Base-by-base conservation (phyloP, 257 asterid genomes). In the Scutellaria galericulata region DNA sequence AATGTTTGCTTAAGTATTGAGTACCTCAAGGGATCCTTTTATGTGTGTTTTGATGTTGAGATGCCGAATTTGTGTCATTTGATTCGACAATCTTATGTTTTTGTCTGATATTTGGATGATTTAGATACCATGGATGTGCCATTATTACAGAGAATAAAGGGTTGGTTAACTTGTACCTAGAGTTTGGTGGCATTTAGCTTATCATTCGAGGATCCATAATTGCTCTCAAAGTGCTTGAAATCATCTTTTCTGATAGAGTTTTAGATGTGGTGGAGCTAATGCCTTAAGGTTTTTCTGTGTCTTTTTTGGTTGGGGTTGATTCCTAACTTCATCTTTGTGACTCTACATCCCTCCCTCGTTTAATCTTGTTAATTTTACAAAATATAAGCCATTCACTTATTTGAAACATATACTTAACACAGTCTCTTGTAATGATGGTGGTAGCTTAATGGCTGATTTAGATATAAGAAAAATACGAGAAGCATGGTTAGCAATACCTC, bases 41-140 rank as follows among this genome's bases (percentile, higher is more conserved):
- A 18, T 53, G 55, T 27, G 72, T 60, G 35, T 35, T 13, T 47
- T 73, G 46, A 60, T 61, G 75, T n/a, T 66, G 50, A 42, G 67
- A 60, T 71, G 6, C 14, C 11, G 14, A 66, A 66, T 15, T 47
- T 42, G 42, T 31, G 59, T 55, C 2, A 20, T 68, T 78, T 1
- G 50, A 54, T 45, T 67, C 62, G 42, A 18, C 48, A n/a, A 7
- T 18, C 22, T 53, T 20, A n/a, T 35, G 6, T 59, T 46, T 61
- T 20, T 11, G 54, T 46, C n/a, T 40, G 64, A 15, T n/a, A 5
- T 56, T 11, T 35, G 79, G 31, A 37, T 58, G 63, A 24, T 15
- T 41, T 66, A 9, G 56, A 18, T 15, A 9, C 7, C 12, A 20
- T 55, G 56, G 4, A 14, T 48, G n/a, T 60, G 24, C 15, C 7